A percentile compares a stretch with the other conserved stretches of the same genome.
phyloP scores from a whole-genome alignment of 768 basidiomycete genomes.

The Trametes elegans region DNA sequence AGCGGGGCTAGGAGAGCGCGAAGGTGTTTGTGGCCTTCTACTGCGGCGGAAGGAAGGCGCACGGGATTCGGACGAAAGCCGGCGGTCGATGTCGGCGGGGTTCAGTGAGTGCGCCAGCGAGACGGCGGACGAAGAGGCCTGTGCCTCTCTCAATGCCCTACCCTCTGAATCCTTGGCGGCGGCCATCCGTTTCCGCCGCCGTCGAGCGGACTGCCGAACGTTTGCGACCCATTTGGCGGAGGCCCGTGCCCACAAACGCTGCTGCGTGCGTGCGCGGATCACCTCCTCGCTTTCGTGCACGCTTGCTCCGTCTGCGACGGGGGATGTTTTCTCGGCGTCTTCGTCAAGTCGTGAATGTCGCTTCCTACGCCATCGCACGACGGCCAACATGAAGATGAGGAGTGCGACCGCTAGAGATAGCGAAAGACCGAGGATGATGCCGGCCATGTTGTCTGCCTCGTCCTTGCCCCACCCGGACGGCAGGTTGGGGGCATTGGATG shows the following conservation, averaged over 20 bases:
- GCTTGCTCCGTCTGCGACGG: conserved; percentile 33
- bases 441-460: conserved; percentile 21
- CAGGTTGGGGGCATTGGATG: conserved; percentile 10
- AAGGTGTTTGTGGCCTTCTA: background rate
- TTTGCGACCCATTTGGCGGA: conserved; percentile 69
- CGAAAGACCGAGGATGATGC: conserved; percentile 49
- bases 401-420: conserved; percentile 63
- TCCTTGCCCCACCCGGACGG: conserved; percentile 24
- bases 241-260: conserved; percentile 63
- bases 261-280: conserved; percentile 47
- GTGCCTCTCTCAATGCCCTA: background rate
- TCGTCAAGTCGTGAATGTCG: conserved; percentile 34
- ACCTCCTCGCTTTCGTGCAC: conserved; percentile 32
- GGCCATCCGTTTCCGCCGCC: conserved; percentile 39
- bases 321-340: conserved; percentile 50
- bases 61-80: conserved; percentile 43
- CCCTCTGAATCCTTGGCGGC: conserved; percentile 12
- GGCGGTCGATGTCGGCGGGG: background rate
- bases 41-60: conserved; percentile 40
- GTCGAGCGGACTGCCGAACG: conserved; percentile 57
- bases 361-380: conserved; percentile 58
- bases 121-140: conserved; percentile 21
- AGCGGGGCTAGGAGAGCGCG: conserved; percentile 6
- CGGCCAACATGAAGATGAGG: conserved; percentile 56
- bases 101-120: conserved; percentile 14